Evolutionary conservation across 306 rosid species (phyloP).

Genomic region (Neltuma alba): DNA sequence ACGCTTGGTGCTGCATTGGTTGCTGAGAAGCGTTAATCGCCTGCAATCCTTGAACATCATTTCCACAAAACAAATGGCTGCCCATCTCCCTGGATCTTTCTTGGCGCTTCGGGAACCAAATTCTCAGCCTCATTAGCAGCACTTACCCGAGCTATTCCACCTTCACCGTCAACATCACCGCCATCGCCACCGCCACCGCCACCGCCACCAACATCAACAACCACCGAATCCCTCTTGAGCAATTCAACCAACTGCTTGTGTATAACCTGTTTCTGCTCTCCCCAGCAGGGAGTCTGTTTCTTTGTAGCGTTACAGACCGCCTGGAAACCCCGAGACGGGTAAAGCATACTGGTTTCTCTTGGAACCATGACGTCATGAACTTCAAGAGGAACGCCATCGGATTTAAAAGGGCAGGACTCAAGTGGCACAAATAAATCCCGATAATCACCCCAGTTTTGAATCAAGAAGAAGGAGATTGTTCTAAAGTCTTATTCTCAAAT

Average conservation of each 20-base stretch:
- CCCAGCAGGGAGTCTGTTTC: slow-evolving; percentile 41
- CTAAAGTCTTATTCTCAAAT: slow-evolving; percentile 34
- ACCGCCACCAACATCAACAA: slow-evolving; percentile 10
- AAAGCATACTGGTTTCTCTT: slow-evolving; percentile 31
- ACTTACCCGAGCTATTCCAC: background rate
- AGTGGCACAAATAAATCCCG: slow-evolving; percentile 31
- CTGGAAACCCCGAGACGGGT: background rate
- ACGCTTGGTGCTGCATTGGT: slow-evolving; percentile 33
- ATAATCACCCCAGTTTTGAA: slow-evolving; percentile 23
- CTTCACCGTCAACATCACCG: no score
- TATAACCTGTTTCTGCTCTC: slow-evolving; percentile 56
- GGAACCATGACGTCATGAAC: slow-evolving; percentile 62
- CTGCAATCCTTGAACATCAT: slow-evolving; percentile 33
- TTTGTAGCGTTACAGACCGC: slow-evolving; percentile 13
- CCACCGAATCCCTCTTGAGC: slow-evolving; percentile 44
- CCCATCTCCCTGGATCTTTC: slow-evolving; percentile 21
- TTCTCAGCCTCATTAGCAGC: slow-evolving; percentile 20
- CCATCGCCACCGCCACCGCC: slow-evolving; percentile 14
- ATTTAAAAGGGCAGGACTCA: slow-evolving; percentile 37
- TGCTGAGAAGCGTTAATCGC: slow-evolving; percentile 29
- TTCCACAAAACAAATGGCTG: slow-evolving; percentile 33
- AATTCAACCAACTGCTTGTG: slow-evolving; percentile 67
- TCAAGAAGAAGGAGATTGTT: slow-evolving; percentile 1
- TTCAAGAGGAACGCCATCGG: slow-evolving; percentile 33
- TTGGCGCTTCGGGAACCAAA: slow-evolving; percentile 37